Base-by-base conservation (phyloP, 192 early-diverging fungal genomes). In the Phlyctochytrium arcticum region DNA sequence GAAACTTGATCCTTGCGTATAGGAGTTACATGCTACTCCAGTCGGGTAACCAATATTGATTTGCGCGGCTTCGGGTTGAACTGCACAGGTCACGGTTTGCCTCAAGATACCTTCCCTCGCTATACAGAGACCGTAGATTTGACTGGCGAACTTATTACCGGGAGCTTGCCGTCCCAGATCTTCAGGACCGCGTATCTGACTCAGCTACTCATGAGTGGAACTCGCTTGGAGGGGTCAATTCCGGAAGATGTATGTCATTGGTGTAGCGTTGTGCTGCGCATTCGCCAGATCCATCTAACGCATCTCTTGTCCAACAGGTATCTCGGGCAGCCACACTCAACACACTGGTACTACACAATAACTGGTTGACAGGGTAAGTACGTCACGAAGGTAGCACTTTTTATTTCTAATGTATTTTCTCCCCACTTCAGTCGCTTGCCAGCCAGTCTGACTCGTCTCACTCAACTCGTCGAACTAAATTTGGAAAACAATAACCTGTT, bases 1-100 rank as follows among this genome's bases (percentile, higher is more conserved):
- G 39, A 19, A 2, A 12, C 21, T 44, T 2, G 12, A 19, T 2
- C 39, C 39, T 19, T 44, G 12, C 17, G 34, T 12, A n/a, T 32
- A 57, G 59, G 59, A 24, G 2, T 68, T 4, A 37, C 23, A 12
- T 68, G 66, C 48, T 19, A 24, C 3, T 51, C 32, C 12, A 31
- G 34, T 33, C 56, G 66, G 23, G 37, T 68, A 15, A 27, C 33
- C 1, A 27, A 51, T 7, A 15, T 68, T 36, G 66, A 68, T 19
- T 15, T 68, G 36, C 58, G 66, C 23, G 37, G 3, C 2, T 9
- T 48, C 6, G 47, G 49, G 6, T 17, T 68, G 33, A 36, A 68
- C 34, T 68, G 66, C 55, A 60, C 56, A 0, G 66, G 66, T 15
- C 10, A 57, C 4, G 64, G 64, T 2, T 39, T 68, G 23, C 66